Percentiles rank a stretch among this genome's conserved stretches.
Evolutionary conservation across 306 rosid species (phyloP).

Genomic region (Mimosa bimucronata): DNA sequence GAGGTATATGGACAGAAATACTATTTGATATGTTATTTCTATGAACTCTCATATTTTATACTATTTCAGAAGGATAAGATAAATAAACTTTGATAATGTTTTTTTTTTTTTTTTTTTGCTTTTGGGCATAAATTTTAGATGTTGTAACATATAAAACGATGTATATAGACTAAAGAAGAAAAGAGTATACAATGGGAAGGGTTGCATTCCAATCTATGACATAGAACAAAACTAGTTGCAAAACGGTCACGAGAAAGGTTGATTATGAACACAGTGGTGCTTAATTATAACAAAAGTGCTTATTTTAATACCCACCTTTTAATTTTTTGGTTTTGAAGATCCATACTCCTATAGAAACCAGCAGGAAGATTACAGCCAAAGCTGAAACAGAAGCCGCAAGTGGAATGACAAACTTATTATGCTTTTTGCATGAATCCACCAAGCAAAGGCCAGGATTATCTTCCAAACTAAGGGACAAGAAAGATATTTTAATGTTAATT

Average conservation of each 20-base stretch:
- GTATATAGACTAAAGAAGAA: too few relatives aligned
- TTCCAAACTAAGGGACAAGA: not conserved
- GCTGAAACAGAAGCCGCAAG: not conserved
- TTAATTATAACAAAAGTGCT: not conserved
- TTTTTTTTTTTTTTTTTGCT: too few relatives aligned
- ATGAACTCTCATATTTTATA: not conserved
- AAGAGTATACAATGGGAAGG: too few relatives aligned
- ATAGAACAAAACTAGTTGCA: not conserved
- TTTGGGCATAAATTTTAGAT: not conserved
- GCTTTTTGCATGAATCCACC: not conserved
- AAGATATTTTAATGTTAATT: not conserved
- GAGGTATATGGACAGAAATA: not conserved
- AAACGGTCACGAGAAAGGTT: not conserved
- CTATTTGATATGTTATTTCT: too few relatives aligned
- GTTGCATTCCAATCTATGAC: too few relatives aligned
- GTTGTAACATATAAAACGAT: too few relatives aligned
- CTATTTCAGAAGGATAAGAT: not conserved
- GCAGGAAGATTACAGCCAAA: not conserved
- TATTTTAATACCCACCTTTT: not conserved
- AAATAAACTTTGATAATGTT: not conserved
- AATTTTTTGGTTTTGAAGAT: not conserved
- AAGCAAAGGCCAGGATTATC: conserved; percentile 19
- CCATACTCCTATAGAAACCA: not conserved
- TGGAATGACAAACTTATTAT: not conserved
- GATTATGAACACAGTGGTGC: not conserved